These are phyloP conservation scores for Poa annua DNA, from an alignment of 176 grass and related monocot genomes.

Conservation along the genomic window DNA sequence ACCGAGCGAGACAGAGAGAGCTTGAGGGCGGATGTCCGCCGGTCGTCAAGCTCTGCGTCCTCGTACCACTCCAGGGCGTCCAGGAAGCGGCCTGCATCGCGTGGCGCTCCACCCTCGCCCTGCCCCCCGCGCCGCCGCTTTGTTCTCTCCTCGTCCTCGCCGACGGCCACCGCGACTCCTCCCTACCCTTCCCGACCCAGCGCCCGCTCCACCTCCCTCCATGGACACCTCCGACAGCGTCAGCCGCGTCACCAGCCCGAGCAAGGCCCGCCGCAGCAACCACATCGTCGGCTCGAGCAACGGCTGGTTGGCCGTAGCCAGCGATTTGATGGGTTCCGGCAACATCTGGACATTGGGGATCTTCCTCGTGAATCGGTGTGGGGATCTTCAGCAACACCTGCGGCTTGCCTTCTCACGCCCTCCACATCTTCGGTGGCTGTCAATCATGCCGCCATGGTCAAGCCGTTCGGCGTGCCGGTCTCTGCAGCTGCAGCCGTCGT, in stretches of 20 bases:
- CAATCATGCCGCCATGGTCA: no score
- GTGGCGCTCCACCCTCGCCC: neutral
- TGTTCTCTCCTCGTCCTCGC: neutral
- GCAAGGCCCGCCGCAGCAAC: neutral
- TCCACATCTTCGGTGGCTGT: no score
- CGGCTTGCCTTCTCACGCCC: no score
- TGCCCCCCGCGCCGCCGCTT: neutral
- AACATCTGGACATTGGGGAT: neutral
- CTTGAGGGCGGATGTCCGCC: no score
- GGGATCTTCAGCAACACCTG: no score
- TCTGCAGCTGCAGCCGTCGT: no score
- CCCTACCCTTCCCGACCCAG: no score
- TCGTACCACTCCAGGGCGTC: no score
- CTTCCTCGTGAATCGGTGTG: slow-evolving; percentile 12
- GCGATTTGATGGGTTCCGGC: neutral
- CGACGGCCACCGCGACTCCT: neutral
- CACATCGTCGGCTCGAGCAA: slow-evolving; percentile 9
- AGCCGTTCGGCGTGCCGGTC: no score
- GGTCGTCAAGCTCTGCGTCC: no score
- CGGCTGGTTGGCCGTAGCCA: neutral
- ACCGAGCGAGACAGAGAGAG: no score
- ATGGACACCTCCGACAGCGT: neutral
- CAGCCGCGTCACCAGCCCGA: neutral
- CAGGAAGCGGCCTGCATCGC: neutral
- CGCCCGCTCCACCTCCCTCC: neutral